Base-by-base conservation (phyloP, 768 basidiomycete species). In the Pleurotus eryngii region DNA sequence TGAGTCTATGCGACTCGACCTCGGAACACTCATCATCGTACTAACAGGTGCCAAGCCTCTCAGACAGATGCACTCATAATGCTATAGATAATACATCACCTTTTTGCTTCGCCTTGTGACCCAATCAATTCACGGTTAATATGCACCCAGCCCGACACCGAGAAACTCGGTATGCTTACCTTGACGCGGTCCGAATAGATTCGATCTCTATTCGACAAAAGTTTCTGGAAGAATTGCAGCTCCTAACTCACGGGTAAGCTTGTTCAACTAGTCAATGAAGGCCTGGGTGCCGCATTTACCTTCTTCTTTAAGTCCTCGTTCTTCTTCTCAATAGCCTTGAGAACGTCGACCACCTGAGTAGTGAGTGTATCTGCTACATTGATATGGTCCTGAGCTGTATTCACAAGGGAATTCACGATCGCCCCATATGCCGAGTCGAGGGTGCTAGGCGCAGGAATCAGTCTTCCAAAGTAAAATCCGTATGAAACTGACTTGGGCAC, bases 11-110 rank as follows among this genome's bases (percentile, higher is more conserved):
- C 18, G 77, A 68, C 64, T 90, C 89, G 18, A 89, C 81, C 67
- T 92, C 90, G 14, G 66, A 65, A 67, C 92, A 93, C 62, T 90
- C 85, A 26, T 85, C 86, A 62, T 92, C 87, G 64, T 93, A 93
- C 91, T 93, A 60, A 45, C 46, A 43, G 17, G 60, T 30, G 24
- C 38, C 24, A 51, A 48, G 40, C 30, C 46, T 39, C 42, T 27
- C 56, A 57, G 49, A 55, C 35, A 43, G 30, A 35, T 35, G 30
- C 30, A 4, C 30, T 35, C 30, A 35, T 8, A 35, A 35, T 35
- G 8, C 30, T 35, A 35, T 35, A 35, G 30, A 35, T 35, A 35
- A 35, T 11, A 35, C 30, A 35, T 35, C 57, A 85, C 86, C 79
- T 86, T 87, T 87, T 65, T 83, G 81, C 69, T 87, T 87, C 57